Conservation (phyloP, 371 early-diverging fungal species). For the Saksenaea oblongispora region DNA sequence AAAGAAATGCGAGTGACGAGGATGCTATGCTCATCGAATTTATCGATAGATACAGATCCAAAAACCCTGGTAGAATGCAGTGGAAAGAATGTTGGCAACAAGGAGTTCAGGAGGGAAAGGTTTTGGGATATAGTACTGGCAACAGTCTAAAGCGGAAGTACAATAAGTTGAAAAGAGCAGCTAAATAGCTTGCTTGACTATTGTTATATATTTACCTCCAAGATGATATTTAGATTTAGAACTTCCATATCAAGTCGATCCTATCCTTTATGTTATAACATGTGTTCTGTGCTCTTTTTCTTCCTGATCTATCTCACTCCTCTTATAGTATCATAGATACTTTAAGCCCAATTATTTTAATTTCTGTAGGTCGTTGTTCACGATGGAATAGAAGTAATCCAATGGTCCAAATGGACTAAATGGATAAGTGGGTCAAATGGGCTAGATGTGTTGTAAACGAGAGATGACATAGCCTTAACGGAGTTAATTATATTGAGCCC, state of each 20-base stretch:
- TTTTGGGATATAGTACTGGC: neutral
- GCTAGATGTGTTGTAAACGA: no score
- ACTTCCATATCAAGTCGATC: neutral
- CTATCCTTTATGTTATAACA: neutral
- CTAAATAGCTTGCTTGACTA: neutral
- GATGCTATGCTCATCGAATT: neutral
- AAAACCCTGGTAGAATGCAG: neutral
- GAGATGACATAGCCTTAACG: no score
- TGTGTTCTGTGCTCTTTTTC: neutral
- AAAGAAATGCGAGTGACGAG: neutral
- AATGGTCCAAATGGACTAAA: no score
- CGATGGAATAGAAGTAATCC: no score
- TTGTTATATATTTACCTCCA: neutral
- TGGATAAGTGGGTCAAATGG: no score
- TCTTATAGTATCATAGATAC: no score
- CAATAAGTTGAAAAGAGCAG: neutral
- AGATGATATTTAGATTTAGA: neutral
- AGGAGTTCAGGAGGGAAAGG: neutral
- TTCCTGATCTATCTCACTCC: no score
- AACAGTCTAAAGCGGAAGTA: neutral
- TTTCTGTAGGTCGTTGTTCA: no score
- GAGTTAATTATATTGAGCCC: no score
- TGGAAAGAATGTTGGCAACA: neutral
- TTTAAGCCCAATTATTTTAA: no score
- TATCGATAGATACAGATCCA: neutral